Evolutionary conservation across 1,284 basidiomycete species (phyloP).

Genomic region (Moniliophthora roreri): DNA sequence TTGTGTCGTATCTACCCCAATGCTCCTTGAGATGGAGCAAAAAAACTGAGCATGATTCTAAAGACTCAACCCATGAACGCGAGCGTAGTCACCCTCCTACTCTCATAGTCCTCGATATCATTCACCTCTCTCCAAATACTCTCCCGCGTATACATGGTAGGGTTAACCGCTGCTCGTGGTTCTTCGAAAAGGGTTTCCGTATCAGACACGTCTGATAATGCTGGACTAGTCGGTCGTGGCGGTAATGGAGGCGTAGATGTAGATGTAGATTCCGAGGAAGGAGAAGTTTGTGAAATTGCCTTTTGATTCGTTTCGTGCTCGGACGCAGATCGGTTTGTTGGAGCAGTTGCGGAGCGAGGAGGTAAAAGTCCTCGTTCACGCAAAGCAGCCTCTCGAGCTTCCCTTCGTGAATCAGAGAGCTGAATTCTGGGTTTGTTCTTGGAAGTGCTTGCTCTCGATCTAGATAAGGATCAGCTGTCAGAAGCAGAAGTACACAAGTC

Average conservation of each 20-base stretch:
- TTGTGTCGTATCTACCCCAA: too few species aligned
- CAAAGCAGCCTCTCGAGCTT: constrained; percentile 1
- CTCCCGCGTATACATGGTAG: background rate
- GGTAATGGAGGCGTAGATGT: too few species aligned
- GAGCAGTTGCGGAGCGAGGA: background rate
- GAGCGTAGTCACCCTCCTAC: background rate
- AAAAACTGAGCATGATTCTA: background rate
- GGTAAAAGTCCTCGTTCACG: background rate
- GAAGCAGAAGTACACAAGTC: too few species aligned
- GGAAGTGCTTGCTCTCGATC: background rate
- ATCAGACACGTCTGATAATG: background rate
- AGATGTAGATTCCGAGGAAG: background rate
- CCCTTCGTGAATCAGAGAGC: background rate
- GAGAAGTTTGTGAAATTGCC: background rate
- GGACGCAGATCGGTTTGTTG: background rate
- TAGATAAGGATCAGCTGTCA: background rate
- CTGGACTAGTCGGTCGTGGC: background rate
- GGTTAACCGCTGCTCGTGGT: background rate
- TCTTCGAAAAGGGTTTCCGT: background rate
- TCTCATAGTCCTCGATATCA: background rate
- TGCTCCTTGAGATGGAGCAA: too few species aligned
- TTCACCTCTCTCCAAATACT: background rate
- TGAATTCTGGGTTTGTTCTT: background rate
- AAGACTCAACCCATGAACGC: background rate
- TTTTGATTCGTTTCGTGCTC: background rate